phyloP scores from a whole-genome alignment of 2,329 filamentous ascomycete genomes.

The Verticillium dahliae region DNA sequence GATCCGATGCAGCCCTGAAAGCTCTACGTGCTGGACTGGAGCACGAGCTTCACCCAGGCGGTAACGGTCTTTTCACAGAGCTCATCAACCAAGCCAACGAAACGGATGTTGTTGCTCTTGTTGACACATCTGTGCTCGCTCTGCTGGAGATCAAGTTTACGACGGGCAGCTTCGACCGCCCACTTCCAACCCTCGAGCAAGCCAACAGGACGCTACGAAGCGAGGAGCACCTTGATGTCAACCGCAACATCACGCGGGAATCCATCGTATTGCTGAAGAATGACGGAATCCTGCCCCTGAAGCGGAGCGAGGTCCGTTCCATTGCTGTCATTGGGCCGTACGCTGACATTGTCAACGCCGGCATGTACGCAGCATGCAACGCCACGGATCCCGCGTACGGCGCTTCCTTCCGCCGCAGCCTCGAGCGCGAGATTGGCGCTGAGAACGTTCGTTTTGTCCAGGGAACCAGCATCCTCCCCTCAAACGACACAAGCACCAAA shows the following conservation, averaged over 20 bases:
- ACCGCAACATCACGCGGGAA: slow-evolving; percentile 14
- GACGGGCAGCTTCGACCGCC: slow-evolving; percentile 18
- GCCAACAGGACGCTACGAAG: slow-evolving; percentile 9
- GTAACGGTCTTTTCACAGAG: slow-evolving; percentile 15
- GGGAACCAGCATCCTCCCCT: slow-evolving; percentile 9
- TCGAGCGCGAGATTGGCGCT: slow-evolving; percentile 10
- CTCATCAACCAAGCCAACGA: slow-evolving; percentile 14
- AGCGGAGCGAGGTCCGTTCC: not conserved
- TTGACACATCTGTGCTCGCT: slow-evolving; percentile 18
- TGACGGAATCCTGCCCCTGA: slow-evolving; percentile 11
- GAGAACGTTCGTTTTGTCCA: slow-evolving; percentile 15
- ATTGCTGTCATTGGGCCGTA: slow-evolving; percentile 14
- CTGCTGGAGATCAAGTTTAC: slow-evolving; percentile 22
- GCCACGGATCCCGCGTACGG: slow-evolving; percentile 13
- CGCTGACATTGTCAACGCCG: slow-evolving; percentile 14
- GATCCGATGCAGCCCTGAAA: slow-evolving; percentile 16
- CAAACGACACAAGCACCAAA: slow-evolving; percentile 10
- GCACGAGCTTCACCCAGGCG: slow-evolving; percentile 19
- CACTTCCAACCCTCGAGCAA: slow-evolving; percentile 13
- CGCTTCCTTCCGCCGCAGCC: slow-evolving; percentile 12
- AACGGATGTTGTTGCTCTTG: slow-evolving; percentile 12
- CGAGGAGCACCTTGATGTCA: slow-evolving; percentile 9
- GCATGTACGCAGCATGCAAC: slow-evolving; percentile 14
- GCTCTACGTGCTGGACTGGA: slow-evolving; percentile 19
- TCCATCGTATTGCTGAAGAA: slow-evolving; percentile 16